Evolutionary conservation across 2,329 filamentous ascomycete species (phyloP), one percentile per base, ranked within the genome.

Genomic region (Ophiocordyceps camponoti-rufipedis): DNA sequence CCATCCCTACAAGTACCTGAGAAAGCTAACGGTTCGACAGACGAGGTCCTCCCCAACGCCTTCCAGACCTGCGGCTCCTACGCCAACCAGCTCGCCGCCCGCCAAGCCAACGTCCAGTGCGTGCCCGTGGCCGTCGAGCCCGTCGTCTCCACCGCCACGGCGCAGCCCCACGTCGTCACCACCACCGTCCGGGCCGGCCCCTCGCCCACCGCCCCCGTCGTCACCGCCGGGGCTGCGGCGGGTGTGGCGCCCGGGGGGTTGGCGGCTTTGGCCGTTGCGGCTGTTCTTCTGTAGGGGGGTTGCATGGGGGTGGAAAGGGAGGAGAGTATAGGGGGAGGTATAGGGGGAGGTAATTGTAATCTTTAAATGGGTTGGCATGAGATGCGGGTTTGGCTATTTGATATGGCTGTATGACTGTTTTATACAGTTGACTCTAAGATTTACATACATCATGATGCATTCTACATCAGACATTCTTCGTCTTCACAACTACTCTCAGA

Each of bases 201-300:
- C 46, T 32, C 28, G 16, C 42, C 48, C 43, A n/a, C 43, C 43
- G 44, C 48, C 32, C 33, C 47, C 42, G 28, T 45, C 46, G 52
- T 54, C 47, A 54, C 53, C 45, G 56, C 48, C 48, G 59, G 53
- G 44, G 61, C 59, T 45, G 58, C 57, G 45, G 53, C 51, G 44
- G 35, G 60, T 46, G 55, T 51, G 50, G 53, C 58, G 51, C 39
- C 58, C 19, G 58, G 59, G n/a, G 58, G 51, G 44, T 45, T 61
- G 18, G 61, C 57, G 53, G 53, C 62, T 50, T 51, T 58, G 43
- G 57, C 51, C 43, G 47, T 61, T 42, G 58, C 51, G 48, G 59
- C 53, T 47, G 46, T 63, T 50, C 60, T 61, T 50, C 59, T 64
- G 58, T 64, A 63, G 62, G 6, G n/a, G 35, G 23, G 23, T 23